Conservation (phyloP, 768 basidiomycete genomes). For the Amanita inopinata region DNA sequence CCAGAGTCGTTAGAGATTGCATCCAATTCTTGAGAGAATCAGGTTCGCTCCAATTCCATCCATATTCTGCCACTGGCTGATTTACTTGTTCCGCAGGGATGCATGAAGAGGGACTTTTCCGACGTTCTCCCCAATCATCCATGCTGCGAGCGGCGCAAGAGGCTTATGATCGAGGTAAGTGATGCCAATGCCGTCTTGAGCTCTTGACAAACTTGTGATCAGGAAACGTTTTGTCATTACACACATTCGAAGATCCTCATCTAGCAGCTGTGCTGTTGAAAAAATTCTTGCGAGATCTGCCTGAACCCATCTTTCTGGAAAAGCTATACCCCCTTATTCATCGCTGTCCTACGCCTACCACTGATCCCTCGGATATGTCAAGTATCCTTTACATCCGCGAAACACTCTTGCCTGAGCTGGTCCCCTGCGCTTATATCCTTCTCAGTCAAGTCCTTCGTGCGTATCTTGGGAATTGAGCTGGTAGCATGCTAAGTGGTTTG, state of each 20-base stretch:
- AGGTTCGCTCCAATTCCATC: constrained; percentile 25
- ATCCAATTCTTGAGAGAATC: constrained; percentile 61
- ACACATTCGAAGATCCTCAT: constrained; percentile 68
- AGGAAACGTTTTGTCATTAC: constrained; percentile 73
- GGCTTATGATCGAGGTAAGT: constrained; percentile 72
- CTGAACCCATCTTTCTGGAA: constrained; percentile 72
- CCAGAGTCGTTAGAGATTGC: constrained; percentile 68
- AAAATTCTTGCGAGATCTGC: constrained; percentile 76
- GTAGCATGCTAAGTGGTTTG: background rate
- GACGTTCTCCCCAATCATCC: constrained; percentile 67
- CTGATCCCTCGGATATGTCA: constrained; percentile 45
- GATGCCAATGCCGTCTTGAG: background rate
- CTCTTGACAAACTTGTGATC: constrained; percentile 8
- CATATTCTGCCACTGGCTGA: background rate
- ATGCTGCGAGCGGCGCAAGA: constrained; percentile 68
- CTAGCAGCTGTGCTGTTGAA: constrained; percentile 81
- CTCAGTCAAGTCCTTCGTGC: constrained; percentile 59
- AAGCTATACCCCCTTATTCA: constrained; percentile 52
- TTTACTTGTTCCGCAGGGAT: constrained; percentile 32
- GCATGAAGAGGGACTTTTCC: constrained; percentile 71
- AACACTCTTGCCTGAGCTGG: constrained; percentile 54
- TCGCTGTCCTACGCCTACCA: constrained; percentile 53
- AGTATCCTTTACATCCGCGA: constrained; percentile 61
- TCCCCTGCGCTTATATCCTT: constrained; percentile 63
- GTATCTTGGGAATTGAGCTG: constrained; percentile 15